Evolutionary conservation across 163 green algal species (phyloP), one percentile per base, ranked within the genome.

Genomic region (Scenedesmus sp.): DNA sequence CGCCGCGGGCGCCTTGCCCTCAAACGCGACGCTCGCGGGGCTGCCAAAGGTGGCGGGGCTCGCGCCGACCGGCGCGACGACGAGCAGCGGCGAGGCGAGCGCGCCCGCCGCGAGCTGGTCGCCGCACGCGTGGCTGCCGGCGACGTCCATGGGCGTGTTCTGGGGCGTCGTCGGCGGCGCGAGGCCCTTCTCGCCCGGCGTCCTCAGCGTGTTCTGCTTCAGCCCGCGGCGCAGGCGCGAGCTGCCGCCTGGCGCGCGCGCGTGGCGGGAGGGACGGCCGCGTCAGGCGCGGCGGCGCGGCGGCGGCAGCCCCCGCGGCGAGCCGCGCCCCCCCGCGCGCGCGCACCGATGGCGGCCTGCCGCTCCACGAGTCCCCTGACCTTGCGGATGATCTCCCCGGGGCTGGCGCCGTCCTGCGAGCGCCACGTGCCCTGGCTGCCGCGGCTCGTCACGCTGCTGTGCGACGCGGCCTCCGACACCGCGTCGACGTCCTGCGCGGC

Each of bases 111-210:
- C 18, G 50, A 57, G 50, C 54, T 50, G 54, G 54, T 57, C 69
- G 50, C 29, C 47, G 20, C 18, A 34, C 39, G n/a, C 31, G 51
- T 42, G 31, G 20, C 36, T 24, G 22, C n/a, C 63, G 11, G 39
- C 54, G 24, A 58, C 70, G 47, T 67, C 70, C 54, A 67, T 69
- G 22, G 70, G 70, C 1, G 70, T 77, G 39, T 77, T 77, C 20
- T 57, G 34, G n/a, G 70, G 70, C 44, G 70, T 58, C 42, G 11
- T 57, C 28, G 53, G 5, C 2, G 54, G 17, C 18, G 54, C 36
- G 20, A 67, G 57, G n/a, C 56, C 70, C 70, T 67, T 77, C 36
- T 67, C 70, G n/a, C n/a, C 34, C 10, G 70, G 70, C 13, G 70
- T 77, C 36, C 31, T 44, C n/a, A 69, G 7, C 28, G 42, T 2